Percentiles rank a stretch among this genome's conserved stretches.
phyloP scores from a whole-genome alignment of 176 grass and related monocot species.

The Oryza punctata region DNA sequence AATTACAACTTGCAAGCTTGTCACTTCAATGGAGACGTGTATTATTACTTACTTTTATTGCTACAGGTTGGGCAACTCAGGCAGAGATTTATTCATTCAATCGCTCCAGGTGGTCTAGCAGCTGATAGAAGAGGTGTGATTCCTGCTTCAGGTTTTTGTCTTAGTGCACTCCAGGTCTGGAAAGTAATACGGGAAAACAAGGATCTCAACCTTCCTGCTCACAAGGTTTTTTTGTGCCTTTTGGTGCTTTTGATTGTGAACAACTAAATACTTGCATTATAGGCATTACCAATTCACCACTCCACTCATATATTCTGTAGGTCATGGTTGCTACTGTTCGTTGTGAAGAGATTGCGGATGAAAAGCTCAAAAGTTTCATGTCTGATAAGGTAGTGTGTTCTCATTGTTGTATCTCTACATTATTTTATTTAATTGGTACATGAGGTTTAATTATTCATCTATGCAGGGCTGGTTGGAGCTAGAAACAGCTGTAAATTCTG shows the following conservation, averaged over 20 bases:
- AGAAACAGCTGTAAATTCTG: constrained; percentile 59
- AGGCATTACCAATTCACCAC: neutral
- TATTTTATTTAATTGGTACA: constrained; percentile 12
- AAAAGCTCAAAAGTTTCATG: constrained; percentile 66
- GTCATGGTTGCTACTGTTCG: constrained; percentile 97
- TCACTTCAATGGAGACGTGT: neutral
- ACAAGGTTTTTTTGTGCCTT: constrained; percentile 65
- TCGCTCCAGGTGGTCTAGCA: constrained; percentile 73
- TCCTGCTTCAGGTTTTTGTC: constrained; percentile 88
- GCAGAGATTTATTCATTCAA: constrained; percentile 78
- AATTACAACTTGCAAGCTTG: neutral
- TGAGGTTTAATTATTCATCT: neutral
- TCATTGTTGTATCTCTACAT: constrained; percentile 32
- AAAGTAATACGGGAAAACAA: constrained; percentile 94
- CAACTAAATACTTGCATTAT: constrained; percentile 16
- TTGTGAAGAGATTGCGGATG: constrained; percentile 91
- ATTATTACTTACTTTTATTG: constrained; percentile 17
- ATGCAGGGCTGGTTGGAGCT: constrained; percentile 84
- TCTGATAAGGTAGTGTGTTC: constrained; percentile 73
- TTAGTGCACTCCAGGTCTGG: constrained; percentile 86
- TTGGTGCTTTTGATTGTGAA: constrained; percentile 9
- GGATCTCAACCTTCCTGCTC: constrained; percentile 92
- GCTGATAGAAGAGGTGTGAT: constrained; percentile 89
- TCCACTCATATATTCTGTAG: constrained; percentile 39
- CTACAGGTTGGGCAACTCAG: constrained; percentile 70